Evolutionary conservation across 31 red algal species (phyloP).

Genomic region (Bonnemaisonia californica): DNA sequence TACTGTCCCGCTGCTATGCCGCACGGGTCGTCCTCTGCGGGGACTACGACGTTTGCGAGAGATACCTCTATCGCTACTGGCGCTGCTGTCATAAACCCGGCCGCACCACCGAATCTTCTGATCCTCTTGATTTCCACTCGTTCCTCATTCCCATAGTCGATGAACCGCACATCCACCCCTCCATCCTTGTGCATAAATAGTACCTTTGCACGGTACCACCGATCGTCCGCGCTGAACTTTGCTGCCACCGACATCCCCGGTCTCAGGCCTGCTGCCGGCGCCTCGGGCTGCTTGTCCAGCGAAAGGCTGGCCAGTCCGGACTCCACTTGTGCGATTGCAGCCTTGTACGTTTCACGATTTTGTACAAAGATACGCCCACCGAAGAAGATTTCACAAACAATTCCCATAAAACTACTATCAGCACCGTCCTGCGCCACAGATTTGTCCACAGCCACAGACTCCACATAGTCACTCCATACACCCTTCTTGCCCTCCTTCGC

Average conservation of each 20-base stretch:
- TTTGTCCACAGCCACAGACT: slow-evolving; percentile 40
- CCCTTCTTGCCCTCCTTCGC: slow-evolving; percentile 65
- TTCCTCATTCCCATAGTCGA: slow-evolving; percentile 96
- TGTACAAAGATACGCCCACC: slow-evolving; percentile 85
- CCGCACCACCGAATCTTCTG: slow-evolving; percentile 39
- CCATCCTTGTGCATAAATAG: slow-evolving; percentile 39
- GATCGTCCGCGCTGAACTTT: slow-evolving; percentile 77
- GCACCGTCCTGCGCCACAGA: not conserved
- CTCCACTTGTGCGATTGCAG: slow-evolving; percentile 47
- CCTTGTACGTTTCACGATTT: slow-evolving; percentile 54
- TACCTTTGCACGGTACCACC: slow-evolving; percentile 84
- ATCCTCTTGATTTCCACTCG: slow-evolving; percentile 63
- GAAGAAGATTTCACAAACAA: slow-evolving; percentile 88
- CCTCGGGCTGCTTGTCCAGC: slow-evolving; percentile 36
- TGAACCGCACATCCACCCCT: slow-evolving; percentile 67
- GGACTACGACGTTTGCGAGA: slow-evolving; percentile 74
- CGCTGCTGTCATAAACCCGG: slow-evolving; percentile 31
- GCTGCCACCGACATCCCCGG: slow-evolving; percentile 67
- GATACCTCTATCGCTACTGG: slow-evolving; percentile 65
- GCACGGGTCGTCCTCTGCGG: slow-evolving; percentile 65
- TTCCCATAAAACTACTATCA: slow-evolving; percentile 27
- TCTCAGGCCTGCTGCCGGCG: slow-evolving; percentile 51
- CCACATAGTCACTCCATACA: slow-evolving; percentile 72
- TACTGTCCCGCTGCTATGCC: slow-evolving; percentile 78
- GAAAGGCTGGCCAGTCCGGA: slow-evolving; percentile 50